phyloP scores from a whole-genome alignment of 2,329 filamentous ascomycete genomes.

The Dactylellina cionopaga region DNA sequence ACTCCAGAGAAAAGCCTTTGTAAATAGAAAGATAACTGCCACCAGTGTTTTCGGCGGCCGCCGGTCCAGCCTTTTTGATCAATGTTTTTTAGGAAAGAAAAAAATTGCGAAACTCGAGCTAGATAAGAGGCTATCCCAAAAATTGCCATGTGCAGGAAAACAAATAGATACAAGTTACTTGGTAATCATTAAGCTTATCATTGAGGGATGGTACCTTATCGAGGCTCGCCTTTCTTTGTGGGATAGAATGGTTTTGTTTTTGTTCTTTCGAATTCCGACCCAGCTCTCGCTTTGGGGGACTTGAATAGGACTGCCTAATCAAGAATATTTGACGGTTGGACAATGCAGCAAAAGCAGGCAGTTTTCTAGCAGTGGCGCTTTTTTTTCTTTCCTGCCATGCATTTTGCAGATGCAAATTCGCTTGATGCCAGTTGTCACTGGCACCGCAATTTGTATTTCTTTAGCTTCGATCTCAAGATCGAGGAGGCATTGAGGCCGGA shows the following conservation, averaged over 20 bases:
- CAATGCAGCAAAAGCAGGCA: neutral
- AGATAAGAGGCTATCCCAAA: conserved; percentile 25
- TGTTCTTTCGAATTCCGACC: neutral
- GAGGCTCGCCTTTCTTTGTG: neutral
- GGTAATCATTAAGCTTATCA: conserved; percentile 44
- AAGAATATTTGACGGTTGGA: conserved; percentile 7
- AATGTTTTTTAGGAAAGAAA: neutral
- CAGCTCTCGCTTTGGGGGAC: too few relatives aligned
- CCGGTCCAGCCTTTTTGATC: too few relatives aligned
- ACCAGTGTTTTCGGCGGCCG: too few relatives aligned
- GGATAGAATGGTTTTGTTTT: neutral
- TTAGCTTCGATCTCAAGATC: neutral
- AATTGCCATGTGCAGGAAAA: too few relatives aligned
- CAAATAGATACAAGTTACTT: neutral
- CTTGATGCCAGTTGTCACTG: conserved; percentile 44
- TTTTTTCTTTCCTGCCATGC: conserved; percentile 11
- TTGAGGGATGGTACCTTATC: conserved; percentile 14
- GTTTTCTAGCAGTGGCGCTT: conserved; percentile 18
- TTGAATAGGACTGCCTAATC: conserved; percentile 38
- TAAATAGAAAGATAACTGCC: too few relatives aligned
- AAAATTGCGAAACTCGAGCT: conserved; percentile 5
- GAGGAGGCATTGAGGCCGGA: neutral
- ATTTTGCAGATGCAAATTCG: too few relatives aligned
- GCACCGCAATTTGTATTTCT: neutral
- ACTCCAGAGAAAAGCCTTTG: neutral